phyloP scores from a whole-genome alignment of 1,139 yeast genomes.

The Ogataea hybrid region DNA sequence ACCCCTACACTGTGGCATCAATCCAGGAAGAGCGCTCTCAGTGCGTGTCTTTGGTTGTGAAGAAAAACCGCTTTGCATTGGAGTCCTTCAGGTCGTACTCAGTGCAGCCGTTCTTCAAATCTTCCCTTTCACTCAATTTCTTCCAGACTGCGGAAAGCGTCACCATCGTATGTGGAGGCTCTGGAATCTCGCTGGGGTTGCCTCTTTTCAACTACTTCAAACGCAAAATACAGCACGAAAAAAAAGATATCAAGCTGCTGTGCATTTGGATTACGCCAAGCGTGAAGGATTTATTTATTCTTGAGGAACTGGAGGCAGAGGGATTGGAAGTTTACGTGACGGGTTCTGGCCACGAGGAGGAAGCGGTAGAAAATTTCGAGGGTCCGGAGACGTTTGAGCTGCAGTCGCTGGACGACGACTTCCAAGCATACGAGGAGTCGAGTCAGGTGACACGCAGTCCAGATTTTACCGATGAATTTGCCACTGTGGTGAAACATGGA shows the following conservation, averaged over 20 bases:
- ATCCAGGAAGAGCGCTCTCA: conserved; percentile 44
- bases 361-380: not conserved
- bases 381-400: conserved; percentile 18
- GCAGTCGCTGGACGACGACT: conserved; percentile 16
- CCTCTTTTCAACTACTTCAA: conserved; percentile 50
- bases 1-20: conserved; percentile 85
- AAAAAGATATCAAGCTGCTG: conserved; percentile 27
- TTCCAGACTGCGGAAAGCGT: conserved; percentile 49
- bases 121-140: conserved; percentile 38
- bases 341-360: conserved; percentile 12
- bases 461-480: conserved; percentile 15
- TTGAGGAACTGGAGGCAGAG: conserved; percentile 34
- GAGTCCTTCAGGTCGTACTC: conserved; percentile 38
- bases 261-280: conserved; percentile 55
- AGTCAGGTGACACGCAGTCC: conserved; percentile 7
- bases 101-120: conserved; percentile 32
- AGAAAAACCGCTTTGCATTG: conserved; percentile 32
- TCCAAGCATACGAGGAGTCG: conserved; percentile 2
- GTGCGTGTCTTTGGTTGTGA: conserved; percentile 36
- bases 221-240: conserved; percentile 17
- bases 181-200: conserved; percentile 78
- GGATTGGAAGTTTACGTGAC: conserved; percentile 39
- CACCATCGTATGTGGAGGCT: conserved; percentile 75
- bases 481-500: conserved; percentile 23
- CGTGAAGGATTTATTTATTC: conserved; percentile 41